phyloP scores from a whole-genome alignment of 2,329 filamentous ascomycete species.

The Aspergillus carbonarius region DNA sequence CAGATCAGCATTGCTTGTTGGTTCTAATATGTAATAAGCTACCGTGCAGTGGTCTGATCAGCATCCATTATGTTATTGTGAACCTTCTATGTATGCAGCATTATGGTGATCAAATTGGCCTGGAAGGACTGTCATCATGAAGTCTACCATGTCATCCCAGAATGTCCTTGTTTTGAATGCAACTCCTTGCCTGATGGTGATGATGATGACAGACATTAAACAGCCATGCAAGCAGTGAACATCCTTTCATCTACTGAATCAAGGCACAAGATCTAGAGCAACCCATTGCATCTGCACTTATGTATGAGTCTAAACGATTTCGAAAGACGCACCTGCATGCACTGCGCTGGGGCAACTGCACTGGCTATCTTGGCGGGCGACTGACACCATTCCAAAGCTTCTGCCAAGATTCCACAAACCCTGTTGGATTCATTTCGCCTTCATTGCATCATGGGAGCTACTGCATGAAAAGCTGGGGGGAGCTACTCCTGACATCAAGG shows the following conservation, averaged over 20 bases:
- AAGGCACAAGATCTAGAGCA: background rate
- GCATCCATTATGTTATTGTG: background rate
- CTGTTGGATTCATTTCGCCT: background rate
- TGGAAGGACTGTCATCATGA: background rate
- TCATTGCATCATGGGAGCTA: slow-evolving; percentile 1
- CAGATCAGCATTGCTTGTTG: background rate
- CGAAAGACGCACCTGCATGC: background rate
- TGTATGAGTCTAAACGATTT: background rate
- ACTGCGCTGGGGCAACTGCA: background rate
- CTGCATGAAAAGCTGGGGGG: background rate
- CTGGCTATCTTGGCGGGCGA: background rate
- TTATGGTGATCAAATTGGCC: too few species aligned
- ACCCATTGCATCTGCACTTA: background rate
- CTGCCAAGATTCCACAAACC: background rate
- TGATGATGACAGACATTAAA: background rate
- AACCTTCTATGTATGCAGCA: too few species aligned
- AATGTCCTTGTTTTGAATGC: background rate
- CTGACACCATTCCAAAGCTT: background rate
- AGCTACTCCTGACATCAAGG: background rate
- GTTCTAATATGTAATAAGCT: background rate
- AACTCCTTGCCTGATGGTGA: background rate
- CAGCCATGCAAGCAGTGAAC: background rate
- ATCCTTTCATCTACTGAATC: background rate
- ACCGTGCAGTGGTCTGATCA: background rate
- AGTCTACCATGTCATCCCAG: background rate